phyloP scores from a whole-genome alignment of 495 filamentous ascomycete genomes.

The Penicillium pancosmium region DNA sequence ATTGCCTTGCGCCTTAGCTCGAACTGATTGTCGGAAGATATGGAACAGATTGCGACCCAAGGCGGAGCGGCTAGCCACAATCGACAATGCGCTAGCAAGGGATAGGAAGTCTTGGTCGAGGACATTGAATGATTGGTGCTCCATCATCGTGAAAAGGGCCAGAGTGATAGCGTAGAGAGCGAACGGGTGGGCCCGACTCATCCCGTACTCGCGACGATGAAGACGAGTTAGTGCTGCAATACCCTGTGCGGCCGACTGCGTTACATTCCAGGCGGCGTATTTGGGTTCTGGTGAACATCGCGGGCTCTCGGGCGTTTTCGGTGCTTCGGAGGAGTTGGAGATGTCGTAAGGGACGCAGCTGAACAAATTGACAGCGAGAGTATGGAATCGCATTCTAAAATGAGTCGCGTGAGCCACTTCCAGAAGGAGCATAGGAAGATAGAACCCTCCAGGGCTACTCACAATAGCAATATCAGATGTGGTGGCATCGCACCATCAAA shows the following conservation, averaged over 20 bases:
- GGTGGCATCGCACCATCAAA: conserved; percentile 38
- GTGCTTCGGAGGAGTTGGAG: conserved; percentile 23
- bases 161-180: conserved; percentile 50
- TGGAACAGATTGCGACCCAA: conserved; percentile 45
- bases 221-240: conserved; percentile 39
- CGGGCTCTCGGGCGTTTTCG: conserved; percentile 40
- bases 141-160: conserved; percentile 44
- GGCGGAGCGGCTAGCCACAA: conserved; percentile 41
- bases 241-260: conserved; percentile 32
- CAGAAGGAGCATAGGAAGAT: not conserved
- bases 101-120: conserved; percentile 43
- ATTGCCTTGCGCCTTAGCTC: conserved; percentile 35
- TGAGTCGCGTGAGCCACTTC: not conserved
- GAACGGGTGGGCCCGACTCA: conserved; percentile 46
- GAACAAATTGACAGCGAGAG: conserved; percentile 44
- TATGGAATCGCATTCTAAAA: conserved; percentile 44
- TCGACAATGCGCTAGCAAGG: conserved; percentile 40
- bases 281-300: conserved; percentile 27
- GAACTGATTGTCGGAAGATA: conserved; percentile 43
- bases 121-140: conserved; percentile 39
- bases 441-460: conserved; percentile 7
- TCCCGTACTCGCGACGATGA: conserved; percentile 41
- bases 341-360: conserved; percentile 30
- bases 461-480: conserved; percentile 45
- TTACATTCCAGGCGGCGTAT: conserved; percentile 27